phyloP scores from a whole-genome alignment of 1,284 basidiomycete genomes.

The Heterobasidion annosum region DNA sequence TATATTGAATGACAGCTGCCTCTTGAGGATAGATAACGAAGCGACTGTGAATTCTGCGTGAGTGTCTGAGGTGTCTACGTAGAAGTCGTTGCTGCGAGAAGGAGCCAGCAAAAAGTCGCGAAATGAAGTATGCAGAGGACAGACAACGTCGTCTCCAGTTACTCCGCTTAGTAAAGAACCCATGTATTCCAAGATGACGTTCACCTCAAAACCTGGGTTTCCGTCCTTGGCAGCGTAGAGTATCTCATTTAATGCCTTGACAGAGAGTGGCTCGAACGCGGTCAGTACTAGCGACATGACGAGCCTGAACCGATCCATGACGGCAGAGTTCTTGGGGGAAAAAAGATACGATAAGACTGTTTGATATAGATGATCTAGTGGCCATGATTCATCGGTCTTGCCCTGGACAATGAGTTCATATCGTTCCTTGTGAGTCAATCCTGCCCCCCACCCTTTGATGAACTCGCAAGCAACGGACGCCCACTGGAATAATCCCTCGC shows the following conservation, averaged over 20 bases:
- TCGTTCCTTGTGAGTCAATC: background rate
- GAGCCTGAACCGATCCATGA: background rate
- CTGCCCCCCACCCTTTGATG: background rate
- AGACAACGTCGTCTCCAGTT: background rate
- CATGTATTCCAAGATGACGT: background rate
- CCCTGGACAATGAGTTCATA: background rate
- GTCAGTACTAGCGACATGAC: background rate
- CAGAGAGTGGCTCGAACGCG: background rate
- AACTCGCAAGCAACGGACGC: background rate
- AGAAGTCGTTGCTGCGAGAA: background rate
- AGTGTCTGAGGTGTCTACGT: background rate
- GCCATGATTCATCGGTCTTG: background rate
- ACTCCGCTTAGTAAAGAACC: background rate
- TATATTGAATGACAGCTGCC: background rate
- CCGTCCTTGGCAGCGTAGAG: background rate
- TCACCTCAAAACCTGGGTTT: background rate
- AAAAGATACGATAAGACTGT: background rate
- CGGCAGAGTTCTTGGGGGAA: background rate
- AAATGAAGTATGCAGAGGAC: background rate
- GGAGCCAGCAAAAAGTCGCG: background rate
- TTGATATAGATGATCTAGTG: background rate
- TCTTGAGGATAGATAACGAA: background rate
- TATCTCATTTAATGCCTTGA: background rate
- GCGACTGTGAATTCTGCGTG: background rate
- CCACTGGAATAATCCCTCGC: background rate